These are phyloP conservation scores for Botrytis aclada DNA, from an alignment of 2,329 filamentous ascomycete genomes.

Conservation along the genomic window DNA sequence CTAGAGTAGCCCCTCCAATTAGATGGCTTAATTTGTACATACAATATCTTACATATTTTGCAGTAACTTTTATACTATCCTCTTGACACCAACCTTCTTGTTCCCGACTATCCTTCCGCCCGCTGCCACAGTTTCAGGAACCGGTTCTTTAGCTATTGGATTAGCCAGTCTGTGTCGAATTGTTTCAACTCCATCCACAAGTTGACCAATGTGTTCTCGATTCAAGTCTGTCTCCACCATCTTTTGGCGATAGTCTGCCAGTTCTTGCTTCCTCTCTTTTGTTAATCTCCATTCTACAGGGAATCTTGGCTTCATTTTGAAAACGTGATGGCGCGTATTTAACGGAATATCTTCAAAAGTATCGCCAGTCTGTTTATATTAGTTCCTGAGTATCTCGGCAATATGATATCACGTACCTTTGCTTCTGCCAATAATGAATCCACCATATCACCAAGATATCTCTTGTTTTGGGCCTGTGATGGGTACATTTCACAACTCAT, in stretches of 20 bases:
- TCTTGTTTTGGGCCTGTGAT: slow-evolving; percentile 92
- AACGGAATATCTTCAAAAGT: slow-evolving; percentile 86
- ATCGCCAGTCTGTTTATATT: slow-evolving; percentile 61
- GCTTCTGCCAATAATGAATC: slow-evolving; percentile 71
- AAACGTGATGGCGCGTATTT: slow-evolving; percentile 79
- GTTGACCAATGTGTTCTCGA: slow-evolving; percentile 49
- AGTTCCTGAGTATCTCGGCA: slow-evolving; percentile 15
- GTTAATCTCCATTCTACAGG: slow-evolving; percentile 83
- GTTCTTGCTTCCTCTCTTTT: slow-evolving; percentile 59
- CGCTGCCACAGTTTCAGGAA: slow-evolving; percentile 33
- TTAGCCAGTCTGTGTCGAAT: slow-evolving; percentile 44
- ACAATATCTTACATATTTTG: slow-evolving; percentile 28
- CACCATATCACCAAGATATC: slow-evolving; percentile 81
- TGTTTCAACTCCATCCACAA: slow-evolving; percentile 57
- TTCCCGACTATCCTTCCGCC: slow-evolving; percentile 21
- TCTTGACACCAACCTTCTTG: slow-evolving; percentile 32
- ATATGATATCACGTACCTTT: slow-evolving; percentile 48
- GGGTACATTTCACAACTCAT: slow-evolving; percentile 90
- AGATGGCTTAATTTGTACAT: slow-evolving; percentile 17
- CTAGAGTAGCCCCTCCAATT: neutral
- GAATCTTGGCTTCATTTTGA: slow-evolving; percentile 66
- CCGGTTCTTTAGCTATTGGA: slow-evolving; percentile 24
- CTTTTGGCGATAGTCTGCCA: slow-evolving; percentile 59
- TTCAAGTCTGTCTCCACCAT: slow-evolving; percentile 52
- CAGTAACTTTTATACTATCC: slow-evolving; percentile 23